Evolutionary conservation across 2,329 filamentous ascomycete genomes (phyloP).

Genomic region (Aspergillus sojae): DNA sequence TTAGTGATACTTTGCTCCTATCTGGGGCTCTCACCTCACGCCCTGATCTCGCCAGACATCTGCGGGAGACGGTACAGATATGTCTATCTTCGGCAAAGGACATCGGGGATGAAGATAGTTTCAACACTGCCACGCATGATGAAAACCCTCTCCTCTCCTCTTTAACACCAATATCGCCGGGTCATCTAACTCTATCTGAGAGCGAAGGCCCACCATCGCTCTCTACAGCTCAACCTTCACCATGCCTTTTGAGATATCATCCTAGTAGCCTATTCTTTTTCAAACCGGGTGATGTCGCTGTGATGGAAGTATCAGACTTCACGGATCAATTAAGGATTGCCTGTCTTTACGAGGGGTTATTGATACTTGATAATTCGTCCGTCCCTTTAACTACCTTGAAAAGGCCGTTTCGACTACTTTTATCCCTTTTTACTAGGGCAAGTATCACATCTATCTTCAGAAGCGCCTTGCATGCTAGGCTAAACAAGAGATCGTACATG

Average conservation of each 20-base stretch:
- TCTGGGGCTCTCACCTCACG: neutral
- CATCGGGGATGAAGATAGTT: neutral
- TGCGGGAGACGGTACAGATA: neutral
- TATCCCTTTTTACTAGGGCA: neutral
- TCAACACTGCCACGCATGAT: neutral
- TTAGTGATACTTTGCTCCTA: neutral
- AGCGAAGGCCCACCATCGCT: neutral
- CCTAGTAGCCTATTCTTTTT: neutral
- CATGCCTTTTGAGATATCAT: neutral
- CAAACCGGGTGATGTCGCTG: neutral
- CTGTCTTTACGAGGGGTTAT: neutral
- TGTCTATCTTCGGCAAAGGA: neutral
- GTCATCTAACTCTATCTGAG: neutral
- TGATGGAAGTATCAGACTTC: neutral
- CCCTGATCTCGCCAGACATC: neutral
- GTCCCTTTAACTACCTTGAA: neutral
- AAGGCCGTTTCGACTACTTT: neutral
- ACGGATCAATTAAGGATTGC: neutral
- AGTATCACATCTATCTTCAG: neutral
- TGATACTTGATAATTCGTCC: neutral
- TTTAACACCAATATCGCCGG: neutral
- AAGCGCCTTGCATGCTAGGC: neutral
- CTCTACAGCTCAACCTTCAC: neutral
- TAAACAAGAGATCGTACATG: neutral
- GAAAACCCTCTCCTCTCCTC: neutral